A percentile compares a stretch with the other conserved stretches of the same genome.
Evolutionary conservation across 1,284 basidiomycete genomes (phyloP).

Genomic region (Mycosarcoma mackinlayi): DNA sequence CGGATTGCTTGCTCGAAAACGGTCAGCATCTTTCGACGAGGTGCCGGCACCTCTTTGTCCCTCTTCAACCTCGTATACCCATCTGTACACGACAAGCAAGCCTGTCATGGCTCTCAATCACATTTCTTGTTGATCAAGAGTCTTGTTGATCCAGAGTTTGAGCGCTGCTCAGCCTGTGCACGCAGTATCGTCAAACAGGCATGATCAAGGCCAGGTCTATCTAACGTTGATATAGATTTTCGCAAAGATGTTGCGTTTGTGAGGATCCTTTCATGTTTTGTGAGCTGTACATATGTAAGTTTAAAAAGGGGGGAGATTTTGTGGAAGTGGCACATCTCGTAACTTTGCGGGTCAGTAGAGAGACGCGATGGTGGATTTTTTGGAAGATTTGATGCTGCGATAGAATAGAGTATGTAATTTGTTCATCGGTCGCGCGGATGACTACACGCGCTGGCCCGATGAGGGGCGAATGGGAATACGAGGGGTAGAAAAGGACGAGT

Average conservation of each 20-base stretch:
- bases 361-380: neutral
- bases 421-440: neutral
- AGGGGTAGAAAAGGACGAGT: neutral
- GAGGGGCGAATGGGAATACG: neutral
- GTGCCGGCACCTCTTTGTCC: too few relatives aligned
- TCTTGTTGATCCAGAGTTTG: too few relatives aligned
- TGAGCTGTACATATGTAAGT: conserved; percentile 1
- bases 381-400: conserved; percentile 10
- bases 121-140: too few relatives aligned
- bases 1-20: too few relatives aligned
- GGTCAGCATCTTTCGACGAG: too few relatives aligned
- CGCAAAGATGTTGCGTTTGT: neutral
- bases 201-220: neutral
- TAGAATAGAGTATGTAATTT: conserved; percentile 5
- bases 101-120: too few relatives aligned
- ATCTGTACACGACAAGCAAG: too few relatives aligned
- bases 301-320: neutral
- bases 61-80: too few relatives aligned
- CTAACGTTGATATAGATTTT: conserved; percentile 3
- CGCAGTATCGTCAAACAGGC: too few relatives aligned
- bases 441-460: neutral
- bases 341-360: neutral
- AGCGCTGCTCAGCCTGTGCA: too few relatives aligned
- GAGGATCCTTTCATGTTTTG: conserved; percentile 18
- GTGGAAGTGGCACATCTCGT: neutral